Evolutionary conservation across 108 stramenopile genomes (phyloP).

Genomic region (Skeletonema tropicum): DNA sequence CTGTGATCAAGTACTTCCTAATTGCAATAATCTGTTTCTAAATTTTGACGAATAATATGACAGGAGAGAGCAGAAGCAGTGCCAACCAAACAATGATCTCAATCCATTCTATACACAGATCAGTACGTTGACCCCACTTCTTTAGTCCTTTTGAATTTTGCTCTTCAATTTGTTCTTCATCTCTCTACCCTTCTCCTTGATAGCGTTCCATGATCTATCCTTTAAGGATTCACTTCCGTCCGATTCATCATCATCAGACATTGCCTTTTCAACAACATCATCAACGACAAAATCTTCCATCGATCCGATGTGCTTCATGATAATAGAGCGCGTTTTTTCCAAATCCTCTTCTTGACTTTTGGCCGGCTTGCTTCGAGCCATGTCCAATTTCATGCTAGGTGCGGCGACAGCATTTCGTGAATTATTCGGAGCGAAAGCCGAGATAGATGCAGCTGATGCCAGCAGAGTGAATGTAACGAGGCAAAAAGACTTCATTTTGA

Average conservation of each 20-base stretch:
- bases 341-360: conserved; percentile 64
- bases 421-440: conserved; percentile 18
- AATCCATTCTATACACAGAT: neutral
- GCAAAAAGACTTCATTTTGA: conserved; percentile 21
- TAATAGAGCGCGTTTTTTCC: conserved; percentile 67
- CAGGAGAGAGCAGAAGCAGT: too few relatives aligned
- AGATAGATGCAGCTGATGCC: conserved; percentile 2
- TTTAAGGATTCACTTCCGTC: conserved; percentile 38
- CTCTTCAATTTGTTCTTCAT: conserved; percentile 34
- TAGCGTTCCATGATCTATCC: conserved; percentile 18
- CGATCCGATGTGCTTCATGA: conserved; percentile 44
- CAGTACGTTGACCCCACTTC: too few relatives aligned
- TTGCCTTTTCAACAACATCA: conserved; percentile 14
- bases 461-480: conserved; percentile 7
- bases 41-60: too few relatives aligned
- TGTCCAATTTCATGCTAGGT: conserved; percentile 1
- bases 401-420: neutral
- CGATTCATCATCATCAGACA: conserved; percentile 3
- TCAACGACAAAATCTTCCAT: conserved; percentile 20
- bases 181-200: neutral
- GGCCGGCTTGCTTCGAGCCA: conserved; percentile 22
- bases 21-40: too few relatives aligned
- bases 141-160: conserved; percentile 5
- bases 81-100: too few relatives aligned
- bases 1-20: too few relatives aligned